These are phyloP conservation scores for Pyrenopolyporus hunteri DNA, from an alignment of 495 filamentous ascomycete genomes.

Conservation along the genomic window DNA sequence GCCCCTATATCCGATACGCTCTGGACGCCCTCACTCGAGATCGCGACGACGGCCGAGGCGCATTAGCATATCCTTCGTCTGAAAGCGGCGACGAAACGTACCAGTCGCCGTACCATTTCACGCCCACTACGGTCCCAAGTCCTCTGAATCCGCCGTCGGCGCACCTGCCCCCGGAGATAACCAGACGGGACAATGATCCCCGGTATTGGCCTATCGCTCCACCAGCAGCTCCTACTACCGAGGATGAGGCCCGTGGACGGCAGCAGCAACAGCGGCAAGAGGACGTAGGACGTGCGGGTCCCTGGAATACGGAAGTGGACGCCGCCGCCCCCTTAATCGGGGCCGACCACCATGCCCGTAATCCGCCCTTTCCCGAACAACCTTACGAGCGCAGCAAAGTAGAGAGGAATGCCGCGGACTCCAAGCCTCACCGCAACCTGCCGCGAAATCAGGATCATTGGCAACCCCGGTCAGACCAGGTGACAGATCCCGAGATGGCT, in stretches of 20 bases:
- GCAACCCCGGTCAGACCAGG: conserved; percentile 33
- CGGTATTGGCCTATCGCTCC: conserved; percentile 17
- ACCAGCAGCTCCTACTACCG: background rate
- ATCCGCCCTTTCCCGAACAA: background rate
- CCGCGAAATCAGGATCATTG: conserved; percentile 35
- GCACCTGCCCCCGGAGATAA: conserved; percentile 14
- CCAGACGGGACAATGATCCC: background rate
- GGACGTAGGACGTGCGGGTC: background rate
- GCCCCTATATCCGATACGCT: conserved; percentile 55
- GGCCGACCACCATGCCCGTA: too few species aligned
- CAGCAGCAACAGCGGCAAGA: conserved; percentile 16
- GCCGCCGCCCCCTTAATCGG: background rate
- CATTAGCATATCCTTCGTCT: conserved; percentile 40
- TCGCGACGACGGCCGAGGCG: conserved; percentile 37
- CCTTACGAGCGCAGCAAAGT: background rate
- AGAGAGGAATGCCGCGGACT: background rate
- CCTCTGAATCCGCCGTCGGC: conserved; percentile 15
- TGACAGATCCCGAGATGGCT: conserved; percentile 23
- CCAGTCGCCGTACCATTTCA: conserved; percentile 22
- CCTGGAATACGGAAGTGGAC: background rate
- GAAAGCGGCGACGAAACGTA: conserved; percentile 35
- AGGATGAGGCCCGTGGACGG: conserved; percentile 18
- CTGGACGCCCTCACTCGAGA: conserved; percentile 52
- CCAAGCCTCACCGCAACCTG: conserved; percentile 3
- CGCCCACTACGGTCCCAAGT: conserved; percentile 27